Percentiles rank a stretch among this genome's conserved stretches.
phyloP scores from a whole-genome alignment of 1,284 basidiomycete genomes.

The Peniophora sp. region DNA sequence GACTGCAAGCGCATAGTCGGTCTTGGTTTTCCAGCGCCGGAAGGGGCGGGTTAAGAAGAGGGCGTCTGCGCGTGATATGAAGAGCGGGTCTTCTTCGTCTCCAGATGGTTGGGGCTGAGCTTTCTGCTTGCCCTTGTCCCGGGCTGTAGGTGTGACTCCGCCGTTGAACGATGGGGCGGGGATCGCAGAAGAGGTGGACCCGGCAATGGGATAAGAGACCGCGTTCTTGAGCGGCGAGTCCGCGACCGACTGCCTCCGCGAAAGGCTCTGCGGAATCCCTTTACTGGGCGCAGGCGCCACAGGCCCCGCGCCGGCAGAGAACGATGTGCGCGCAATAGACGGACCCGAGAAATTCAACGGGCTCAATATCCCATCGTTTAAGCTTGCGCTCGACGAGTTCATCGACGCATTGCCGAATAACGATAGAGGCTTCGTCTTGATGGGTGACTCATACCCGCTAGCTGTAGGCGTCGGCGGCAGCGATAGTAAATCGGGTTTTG shows the following conservation, averaged over 20 bases:
- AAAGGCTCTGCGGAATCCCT: conserved; percentile 7
- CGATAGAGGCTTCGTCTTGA: conserved; percentile 11
- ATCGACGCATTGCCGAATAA: not conserved
- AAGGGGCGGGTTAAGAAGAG: not conserved
- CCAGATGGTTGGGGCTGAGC: not conserved
- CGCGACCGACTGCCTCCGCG: conserved; percentile 6
- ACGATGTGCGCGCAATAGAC: conserved; percentile 7
- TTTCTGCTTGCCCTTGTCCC: not conserved
- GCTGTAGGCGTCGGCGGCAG: conserved; percentile 13
- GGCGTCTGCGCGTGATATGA: not conserved
- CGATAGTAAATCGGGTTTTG: conserved; percentile 16
- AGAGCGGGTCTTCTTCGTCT: not conserved
- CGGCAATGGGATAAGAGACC: not conserved
- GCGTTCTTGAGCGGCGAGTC: not conserved
- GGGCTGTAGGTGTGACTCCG: too few relatives aligned
- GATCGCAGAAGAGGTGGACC: not conserved
- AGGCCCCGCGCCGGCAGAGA: conserved; percentile 7
- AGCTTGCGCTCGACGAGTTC: not conserved
- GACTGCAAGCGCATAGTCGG: not conserved
- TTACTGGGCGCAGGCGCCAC: not conserved
- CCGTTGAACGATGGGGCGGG: too few relatives aligned
- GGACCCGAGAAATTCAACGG: conserved; percentile 19
- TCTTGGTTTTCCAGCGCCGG: not conserved
- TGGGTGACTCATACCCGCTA: conserved; percentile 5
- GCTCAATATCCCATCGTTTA: conserved; percentile 19